These are phyloP conservation scores for Actinomortierella ambigua DNA, from an alignment of 371 early-diverging fungal species.

Conservation along the genomic window DNA sequence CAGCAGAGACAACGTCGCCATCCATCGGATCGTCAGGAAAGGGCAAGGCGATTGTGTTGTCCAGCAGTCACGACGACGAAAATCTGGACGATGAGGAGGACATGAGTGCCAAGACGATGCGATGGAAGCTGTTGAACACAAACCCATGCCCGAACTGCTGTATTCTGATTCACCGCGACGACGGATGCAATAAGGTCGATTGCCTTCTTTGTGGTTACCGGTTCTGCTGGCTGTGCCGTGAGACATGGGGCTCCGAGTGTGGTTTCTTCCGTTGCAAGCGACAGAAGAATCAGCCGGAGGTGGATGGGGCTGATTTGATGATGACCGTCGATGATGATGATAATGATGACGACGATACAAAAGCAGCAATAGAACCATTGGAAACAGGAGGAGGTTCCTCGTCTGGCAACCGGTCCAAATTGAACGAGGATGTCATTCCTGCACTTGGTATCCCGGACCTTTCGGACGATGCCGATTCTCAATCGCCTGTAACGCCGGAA, in stretches of 20 bases:
- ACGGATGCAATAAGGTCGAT: conserved; percentile 83
- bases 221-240: conserved; percentile 72
- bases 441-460: conserved; percentile 2
- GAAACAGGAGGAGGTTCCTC: not conserved
- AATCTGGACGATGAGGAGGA: conserved; percentile 14
- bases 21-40: not conserved
- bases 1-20: conserved; percentile 16
- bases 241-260: conserved; percentile 48
- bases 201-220: conserved; percentile 74
- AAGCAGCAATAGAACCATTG: too few species aligned
- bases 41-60: not conserved
- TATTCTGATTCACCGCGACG: conserved; percentile 77
- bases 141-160: conserved; percentile 75
- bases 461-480: conserved; percentile 40
- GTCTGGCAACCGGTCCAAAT: not conserved
- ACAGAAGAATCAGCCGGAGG: conserved; percentile 2
- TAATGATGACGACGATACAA: conserved; percentile 1
- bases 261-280: conserved; percentile 50
- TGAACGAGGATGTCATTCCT: not conserved
- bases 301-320: conserved; percentile 6
- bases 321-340: conserved; percentile 3
- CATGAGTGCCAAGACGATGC: conserved; percentile 35
- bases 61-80: not conserved
- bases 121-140: conserved; percentile 55
- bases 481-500: conserved; percentile 14